phyloP scores from a whole-genome alignment of 2,329 filamentous ascomycete genomes.

The Akanthomyces dipterigenus region DNA sequence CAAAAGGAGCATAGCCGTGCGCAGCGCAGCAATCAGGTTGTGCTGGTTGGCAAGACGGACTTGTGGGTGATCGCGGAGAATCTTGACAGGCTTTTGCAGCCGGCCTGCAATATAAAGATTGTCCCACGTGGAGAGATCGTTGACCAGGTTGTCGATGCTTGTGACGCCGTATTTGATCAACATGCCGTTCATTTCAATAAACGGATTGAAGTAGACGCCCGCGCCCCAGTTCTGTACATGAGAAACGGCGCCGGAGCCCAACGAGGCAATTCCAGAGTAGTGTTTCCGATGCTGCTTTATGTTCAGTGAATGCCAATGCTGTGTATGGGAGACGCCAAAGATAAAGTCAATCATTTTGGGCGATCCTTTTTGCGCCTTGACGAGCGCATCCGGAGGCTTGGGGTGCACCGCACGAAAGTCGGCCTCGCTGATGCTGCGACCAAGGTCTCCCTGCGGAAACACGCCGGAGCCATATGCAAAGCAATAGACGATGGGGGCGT shows the following conservation, averaged over 20 bases:
- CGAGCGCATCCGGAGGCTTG: conserved; percentile 70
- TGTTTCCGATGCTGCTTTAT: conserved; percentile 82
- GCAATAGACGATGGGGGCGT: conserved; percentile 88
- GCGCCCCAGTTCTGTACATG: conserved; percentile 87
- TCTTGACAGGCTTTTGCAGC: conserved; percentile 96
- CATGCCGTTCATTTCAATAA: conserved; percentile 88
- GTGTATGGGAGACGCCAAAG: conserved; percentile 86
- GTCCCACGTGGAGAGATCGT: conserved; percentile 84
- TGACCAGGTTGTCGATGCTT: conserved; percentile 81
- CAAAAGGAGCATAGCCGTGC: conserved; percentile 80
- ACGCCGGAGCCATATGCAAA: conserved; percentile 97
- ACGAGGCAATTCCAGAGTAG: conserved; percentile 76
- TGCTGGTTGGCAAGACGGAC: conserved; percentile 93
- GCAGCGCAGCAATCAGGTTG: conserved; percentile 86
- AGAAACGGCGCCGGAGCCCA: conserved; percentile 81
- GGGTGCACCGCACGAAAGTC: conserved; percentile 66
- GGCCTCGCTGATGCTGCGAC: conserved; percentile 46
- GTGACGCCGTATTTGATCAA: conserved; percentile 98
- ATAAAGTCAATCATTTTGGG: conserved; percentile 99
- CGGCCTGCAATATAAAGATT: conserved; percentile 94
- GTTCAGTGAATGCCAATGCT: conserved; percentile 97
- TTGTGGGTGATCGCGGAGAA: conserved; percentile 84
- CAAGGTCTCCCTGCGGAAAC: conserved; percentile 66
- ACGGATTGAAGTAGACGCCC: conserved; percentile 96
- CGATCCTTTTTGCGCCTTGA: conserved; percentile 76